phyloP scores from a whole-genome alignment of 2,329 filamentous ascomycete species.

The Ciborinia camelliae region DNA sequence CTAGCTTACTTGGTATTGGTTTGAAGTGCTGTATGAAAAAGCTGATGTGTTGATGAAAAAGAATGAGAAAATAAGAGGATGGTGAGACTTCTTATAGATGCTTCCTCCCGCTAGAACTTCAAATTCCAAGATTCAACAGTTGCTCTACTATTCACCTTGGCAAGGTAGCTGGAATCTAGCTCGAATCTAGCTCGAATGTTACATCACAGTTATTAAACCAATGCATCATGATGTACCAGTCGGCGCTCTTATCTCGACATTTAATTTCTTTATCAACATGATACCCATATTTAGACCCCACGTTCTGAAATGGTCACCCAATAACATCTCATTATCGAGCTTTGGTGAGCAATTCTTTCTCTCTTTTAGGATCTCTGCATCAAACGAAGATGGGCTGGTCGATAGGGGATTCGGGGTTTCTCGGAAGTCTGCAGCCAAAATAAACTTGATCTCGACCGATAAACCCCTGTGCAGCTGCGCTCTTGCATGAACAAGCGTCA shows the following conservation, averaged over 20 bases:
- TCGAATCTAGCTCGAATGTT: background rate
- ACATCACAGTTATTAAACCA: background rate
- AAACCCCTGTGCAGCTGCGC: background rate
- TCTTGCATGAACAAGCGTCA: background rate
- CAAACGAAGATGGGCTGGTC: background rate
- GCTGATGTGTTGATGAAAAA: background rate
- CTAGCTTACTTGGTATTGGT: background rate
- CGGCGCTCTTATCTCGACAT: background rate
- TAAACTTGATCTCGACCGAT: background rate
- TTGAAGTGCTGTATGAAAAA: background rate
- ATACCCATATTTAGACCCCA: background rate
- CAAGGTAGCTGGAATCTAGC: too few species aligned
- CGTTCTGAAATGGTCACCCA: background rate
- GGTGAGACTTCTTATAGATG: background rate
- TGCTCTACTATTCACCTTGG: too few species aligned
- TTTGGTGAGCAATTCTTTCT: background rate
- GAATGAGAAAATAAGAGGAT: too few species aligned
- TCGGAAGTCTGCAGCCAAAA: background rate
- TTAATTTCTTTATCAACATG: background rate
- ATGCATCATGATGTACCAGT: slow-evolving; percentile 3
- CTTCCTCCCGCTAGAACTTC: background rate
- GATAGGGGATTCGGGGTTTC: too few species aligned
- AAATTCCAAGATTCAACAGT: background rate
- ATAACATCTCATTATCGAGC: background rate
- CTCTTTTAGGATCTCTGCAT: background rate